Evolutionary conservation across 768 basidiomycete species (phyloP).

Genomic region (Psilocybe tampanensis): DNA sequence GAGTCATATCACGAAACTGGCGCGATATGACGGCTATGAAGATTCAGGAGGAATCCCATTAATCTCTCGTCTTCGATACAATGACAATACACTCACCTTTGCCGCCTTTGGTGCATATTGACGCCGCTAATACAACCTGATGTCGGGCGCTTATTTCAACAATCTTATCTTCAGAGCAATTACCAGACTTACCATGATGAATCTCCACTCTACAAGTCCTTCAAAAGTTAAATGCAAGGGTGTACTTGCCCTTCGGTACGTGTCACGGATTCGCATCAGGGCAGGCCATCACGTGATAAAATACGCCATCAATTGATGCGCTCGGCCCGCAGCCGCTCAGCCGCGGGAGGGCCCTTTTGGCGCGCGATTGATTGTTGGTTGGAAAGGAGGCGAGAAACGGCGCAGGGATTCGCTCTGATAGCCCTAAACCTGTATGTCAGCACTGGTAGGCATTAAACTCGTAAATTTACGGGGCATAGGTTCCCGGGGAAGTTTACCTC

Average conservation of each 20-base stretch:
- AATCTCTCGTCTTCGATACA: not conserved
- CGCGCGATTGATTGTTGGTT: not conserved
- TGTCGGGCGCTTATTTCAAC: not conserved
- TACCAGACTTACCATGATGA: constrained; percentile 10
- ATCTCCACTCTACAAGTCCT: not conserved
- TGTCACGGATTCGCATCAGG: constrained; percentile 23
- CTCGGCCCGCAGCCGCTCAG: not conserved
- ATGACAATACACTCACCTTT: constrained; percentile 64
- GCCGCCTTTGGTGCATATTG: constrained; percentile 93
- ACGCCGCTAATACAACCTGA: constrained; percentile 91
- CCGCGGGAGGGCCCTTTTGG: not conserved
- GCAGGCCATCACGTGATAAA: constrained; percentile 22
- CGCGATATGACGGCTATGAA: constrained; percentile 90
- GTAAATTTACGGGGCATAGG: not conserved
- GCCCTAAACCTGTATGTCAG: not conserved
- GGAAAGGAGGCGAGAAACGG: not conserved
- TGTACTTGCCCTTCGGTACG: constrained; percentile 16
- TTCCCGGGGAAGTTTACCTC: not conserved
- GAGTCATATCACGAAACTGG: constrained; percentile 92
- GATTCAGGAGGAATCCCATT: not conserved
- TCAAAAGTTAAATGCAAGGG: not conserved
- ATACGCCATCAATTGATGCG: not conserved
- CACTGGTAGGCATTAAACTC: not conserved
- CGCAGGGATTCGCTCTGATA: not conserved
- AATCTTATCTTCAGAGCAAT: not conserved